Conservation (phyloP, 2,329 filamentous ascomycete genomes). For the Trichoderma citrinoviride region DNA sequence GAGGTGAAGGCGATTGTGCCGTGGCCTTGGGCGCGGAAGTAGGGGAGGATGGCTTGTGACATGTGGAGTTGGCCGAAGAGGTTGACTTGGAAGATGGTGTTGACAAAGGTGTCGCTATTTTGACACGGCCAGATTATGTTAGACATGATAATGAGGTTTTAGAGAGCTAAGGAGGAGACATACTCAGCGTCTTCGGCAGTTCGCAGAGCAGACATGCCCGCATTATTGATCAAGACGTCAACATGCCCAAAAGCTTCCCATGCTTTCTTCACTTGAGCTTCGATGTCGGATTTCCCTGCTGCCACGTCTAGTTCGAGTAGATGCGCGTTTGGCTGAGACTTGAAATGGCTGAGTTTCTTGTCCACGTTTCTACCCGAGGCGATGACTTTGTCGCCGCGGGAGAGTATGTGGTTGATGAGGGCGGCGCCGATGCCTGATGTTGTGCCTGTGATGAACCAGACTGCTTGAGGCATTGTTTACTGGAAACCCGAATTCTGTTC, state of each 20-base stretch:
- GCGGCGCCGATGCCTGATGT: constrained; percentile 35
- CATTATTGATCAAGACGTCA: constrained; percentile 38
- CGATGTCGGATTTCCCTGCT: constrained; percentile 22
- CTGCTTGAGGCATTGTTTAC: constrained; percentile 29
- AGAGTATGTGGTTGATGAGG: constrained; percentile 28
- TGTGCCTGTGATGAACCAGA: constrained; percentile 37
- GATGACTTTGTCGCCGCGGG: constrained; percentile 33
- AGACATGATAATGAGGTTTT: background rate
- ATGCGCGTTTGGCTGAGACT: constrained; percentile 27
- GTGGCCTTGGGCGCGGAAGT: constrained; percentile 29
- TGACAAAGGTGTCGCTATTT: constrained; percentile 26
- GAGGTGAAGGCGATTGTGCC: constrained; percentile 34
- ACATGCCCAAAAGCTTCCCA: constrained; percentile 35
- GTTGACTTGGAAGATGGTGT: constrained; percentile 32
- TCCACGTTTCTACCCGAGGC: constrained; percentile 32
- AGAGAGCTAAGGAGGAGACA: background rate
- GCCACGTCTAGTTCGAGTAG: constrained; percentile 36
- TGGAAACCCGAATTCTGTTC: background rate
- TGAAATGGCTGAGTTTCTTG: constrained; percentile 27
- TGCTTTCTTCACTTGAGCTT: constrained; percentile 29
- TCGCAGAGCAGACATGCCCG: constrained; percentile 31
- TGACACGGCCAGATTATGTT: background rate
- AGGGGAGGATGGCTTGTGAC: constrained; percentile 31
- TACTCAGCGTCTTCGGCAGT: constrained; percentile 35
- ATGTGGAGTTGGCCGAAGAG: constrained; percentile 32